Evolutionary conservation across 1,139 yeast genomes (phyloP).

Genomic region (Debaryomyces psychrophilus): DNA sequence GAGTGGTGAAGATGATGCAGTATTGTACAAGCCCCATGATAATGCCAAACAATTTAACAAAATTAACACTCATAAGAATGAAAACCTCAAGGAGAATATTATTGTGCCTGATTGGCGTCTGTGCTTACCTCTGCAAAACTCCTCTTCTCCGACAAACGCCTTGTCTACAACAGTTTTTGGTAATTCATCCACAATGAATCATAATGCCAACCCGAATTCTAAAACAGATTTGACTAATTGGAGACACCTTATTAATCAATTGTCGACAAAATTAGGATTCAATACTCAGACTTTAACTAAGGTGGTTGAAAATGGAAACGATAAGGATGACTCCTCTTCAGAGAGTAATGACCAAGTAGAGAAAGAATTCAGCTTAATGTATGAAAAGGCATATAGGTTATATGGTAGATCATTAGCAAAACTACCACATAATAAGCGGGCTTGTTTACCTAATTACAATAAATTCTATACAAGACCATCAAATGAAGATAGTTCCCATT

Average conservation of each 20-base stretch:
- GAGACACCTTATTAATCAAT: slow-evolving; percentile 39
- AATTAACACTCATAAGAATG: slow-evolving; percentile 51
- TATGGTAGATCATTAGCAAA: slow-evolving; percentile 46
- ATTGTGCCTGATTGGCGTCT: slow-evolving; percentile 50
- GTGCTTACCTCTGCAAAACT: slow-evolving; percentile 40
- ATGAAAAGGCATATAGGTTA: slow-evolving; percentile 44
- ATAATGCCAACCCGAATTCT: slow-evolving; percentile 16
- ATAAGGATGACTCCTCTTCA: slow-evolving; percentile 16
- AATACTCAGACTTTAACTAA: slow-evolving; percentile 36
- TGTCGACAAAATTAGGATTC: slow-evolving; percentile 44
- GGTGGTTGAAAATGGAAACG: slow-evolving; percentile 24
- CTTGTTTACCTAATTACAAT: slow-evolving; percentile 48
- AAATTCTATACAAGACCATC: slow-evolving; percentile 29
- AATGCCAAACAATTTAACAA: slow-evolving; percentile 45
- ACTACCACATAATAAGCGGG: slow-evolving; percentile 42
- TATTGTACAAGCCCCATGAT: slow-evolving; percentile 50
- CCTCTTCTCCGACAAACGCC: slow-evolving; percentile 16
- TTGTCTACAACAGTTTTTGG: slow-evolving; percentile 25
- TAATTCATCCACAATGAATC: slow-evolving; percentile 32
- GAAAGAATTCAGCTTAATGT: slow-evolving; percentile 38
- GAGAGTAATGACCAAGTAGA: slow-evolving; percentile 29
- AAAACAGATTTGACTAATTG: slow-evolving; percentile 40
- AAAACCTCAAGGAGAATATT: slow-evolving; percentile 43
- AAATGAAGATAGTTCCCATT: slow-evolving; percentile 13
- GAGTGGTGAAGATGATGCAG: slow-evolving; percentile 43